A percentile compares a stretch with the other conserved stretches of the same genome.
phyloP scores from a whole-genome alignment of 2,329 filamentous ascomycete species.

The Stagonosporopsis cucurbitacearum region DNA sequence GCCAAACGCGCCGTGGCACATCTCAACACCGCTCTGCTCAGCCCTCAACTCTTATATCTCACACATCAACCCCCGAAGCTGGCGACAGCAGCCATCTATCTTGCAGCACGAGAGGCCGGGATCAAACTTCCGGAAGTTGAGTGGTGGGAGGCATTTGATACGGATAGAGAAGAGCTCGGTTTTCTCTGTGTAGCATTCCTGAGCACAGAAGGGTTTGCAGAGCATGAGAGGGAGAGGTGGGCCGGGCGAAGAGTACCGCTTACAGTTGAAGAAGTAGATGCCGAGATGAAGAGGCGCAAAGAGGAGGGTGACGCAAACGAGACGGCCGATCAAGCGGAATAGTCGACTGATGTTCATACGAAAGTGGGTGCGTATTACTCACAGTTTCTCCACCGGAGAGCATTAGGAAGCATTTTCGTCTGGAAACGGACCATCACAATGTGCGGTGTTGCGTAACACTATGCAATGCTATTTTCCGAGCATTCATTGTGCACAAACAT shows the following conservation, averaged over 20 bases:
- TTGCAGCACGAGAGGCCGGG: conserved; percentile 78
- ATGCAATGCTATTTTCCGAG: neutral
- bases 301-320: conserved; percentile 3
- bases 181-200: conserved; percentile 87
- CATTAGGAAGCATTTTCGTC: neutral
- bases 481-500: neutral
- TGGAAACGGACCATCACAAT: neutral
- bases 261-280: conserved; percentile 63
- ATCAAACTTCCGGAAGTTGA: conserved; percentile 81
- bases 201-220: conserved; percentile 76
- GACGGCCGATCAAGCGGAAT: neutral
- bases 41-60: conserved; percentile 86
- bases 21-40: conserved; percentile 85
- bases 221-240: conserved; percentile 64
- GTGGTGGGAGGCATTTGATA: conserved; percentile 99
- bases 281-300: conserved; percentile 63
- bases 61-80: conserved; percentile 89
- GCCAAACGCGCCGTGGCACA: conserved; percentile 73
- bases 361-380: neutral
- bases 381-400: neutral
- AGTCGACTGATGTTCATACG: neutral
- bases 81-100: conserved; percentile 87
- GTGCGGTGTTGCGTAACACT: neutral
- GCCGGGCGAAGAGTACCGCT: conserved; percentile 61
- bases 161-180: conserved; percentile 90